A percentile compares a stretch with the other conserved stretches of the same genome.
Conservation (phyloP, 129 eudicot genomes). For the Saposhnikovia divaricata region DNA sequence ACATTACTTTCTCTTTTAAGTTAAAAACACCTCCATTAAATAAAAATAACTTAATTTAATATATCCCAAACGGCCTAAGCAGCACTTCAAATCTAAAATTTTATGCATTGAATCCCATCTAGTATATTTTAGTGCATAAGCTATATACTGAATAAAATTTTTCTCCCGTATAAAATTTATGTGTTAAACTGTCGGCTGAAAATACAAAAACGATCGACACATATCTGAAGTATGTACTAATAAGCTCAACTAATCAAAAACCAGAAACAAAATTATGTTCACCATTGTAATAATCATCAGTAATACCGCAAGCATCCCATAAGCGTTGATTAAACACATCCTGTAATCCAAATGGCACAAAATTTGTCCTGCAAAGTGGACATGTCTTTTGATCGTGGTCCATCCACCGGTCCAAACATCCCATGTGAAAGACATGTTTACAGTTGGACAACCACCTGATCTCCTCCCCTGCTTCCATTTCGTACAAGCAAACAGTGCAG, state of each 20-base stretch:
- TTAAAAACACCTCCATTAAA: no score
- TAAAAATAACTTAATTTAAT: no score
- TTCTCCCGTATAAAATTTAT: background rate
- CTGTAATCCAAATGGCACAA: constrained; percentile 35
- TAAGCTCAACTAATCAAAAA: background rate
- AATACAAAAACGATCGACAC: background rate
- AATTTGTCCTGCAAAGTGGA: constrained; percentile 59
- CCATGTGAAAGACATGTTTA: constrained; percentile 50
- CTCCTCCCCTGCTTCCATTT: constrained; percentile 47
- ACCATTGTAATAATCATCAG: constrained; percentile 13
- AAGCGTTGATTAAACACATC: constrained; percentile 56
- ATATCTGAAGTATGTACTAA: background rate
- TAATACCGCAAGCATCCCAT: constrained; percentile 45
- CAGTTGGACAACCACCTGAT: constrained; percentile 58
- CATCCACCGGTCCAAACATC: constrained; percentile 82
- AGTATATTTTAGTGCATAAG: no score
- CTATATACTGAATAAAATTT: no score
- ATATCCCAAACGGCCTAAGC: no score
- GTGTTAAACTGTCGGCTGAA: background rate
- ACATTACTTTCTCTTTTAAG: no score
- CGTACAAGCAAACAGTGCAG: constrained; percentile 60
- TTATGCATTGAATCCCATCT: no score
- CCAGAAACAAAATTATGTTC: constrained; percentile 15
- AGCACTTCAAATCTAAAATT: background rate
- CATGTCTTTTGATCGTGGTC: constrained; percentile 67